Conservation (phyloP, 2,329 filamentous ascomycete species). For the Talaromyces pinophilus region DNA sequence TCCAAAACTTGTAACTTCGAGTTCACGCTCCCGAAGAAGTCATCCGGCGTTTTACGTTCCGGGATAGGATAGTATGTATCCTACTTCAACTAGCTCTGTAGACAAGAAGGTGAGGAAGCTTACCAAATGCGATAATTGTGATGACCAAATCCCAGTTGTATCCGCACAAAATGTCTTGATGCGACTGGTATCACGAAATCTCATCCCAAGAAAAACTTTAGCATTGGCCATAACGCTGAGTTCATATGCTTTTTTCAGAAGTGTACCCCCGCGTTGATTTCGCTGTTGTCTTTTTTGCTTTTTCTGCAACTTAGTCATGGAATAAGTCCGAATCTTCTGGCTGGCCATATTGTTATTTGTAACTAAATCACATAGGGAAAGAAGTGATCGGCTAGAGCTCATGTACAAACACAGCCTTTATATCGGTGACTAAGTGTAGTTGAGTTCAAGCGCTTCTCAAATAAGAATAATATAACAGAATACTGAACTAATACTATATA, state of each 20-base stretch:
- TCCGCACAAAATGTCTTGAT: constrained; percentile 22
- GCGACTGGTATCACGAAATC: constrained; percentile 9
- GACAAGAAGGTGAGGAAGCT: too few species aligned
- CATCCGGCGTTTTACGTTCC: constrained; percentile 10
- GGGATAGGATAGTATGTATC: constrained; percentile 8
- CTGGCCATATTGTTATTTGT: not conserved
- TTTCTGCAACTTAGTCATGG: constrained; percentile 6
- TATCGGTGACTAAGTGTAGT: too few species aligned
- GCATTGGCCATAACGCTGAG: constrained; percentile 14
- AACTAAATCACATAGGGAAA: not conserved
- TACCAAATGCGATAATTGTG: too few species aligned
- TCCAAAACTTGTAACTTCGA: too few species aligned
- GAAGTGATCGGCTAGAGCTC: too few species aligned
- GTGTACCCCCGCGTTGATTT: constrained; percentile 5
- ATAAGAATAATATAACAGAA: too few species aligned
- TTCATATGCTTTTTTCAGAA: constrained; percentile 21
- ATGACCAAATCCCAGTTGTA: constrained; percentile 19
- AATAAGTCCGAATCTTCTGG: not conserved
- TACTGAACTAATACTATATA: too few species aligned
- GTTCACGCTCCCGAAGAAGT: not conserved
- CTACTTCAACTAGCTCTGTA: too few species aligned
- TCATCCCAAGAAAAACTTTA: constrained; percentile 18
- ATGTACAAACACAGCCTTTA: too few species aligned
- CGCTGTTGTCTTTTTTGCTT: constrained; percentile 8
- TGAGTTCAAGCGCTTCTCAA: too few species aligned